Evolutionary conservation across 2,329 filamentous ascomycete species (phyloP).

Genomic region (Ilyonectria sp.): DNA sequence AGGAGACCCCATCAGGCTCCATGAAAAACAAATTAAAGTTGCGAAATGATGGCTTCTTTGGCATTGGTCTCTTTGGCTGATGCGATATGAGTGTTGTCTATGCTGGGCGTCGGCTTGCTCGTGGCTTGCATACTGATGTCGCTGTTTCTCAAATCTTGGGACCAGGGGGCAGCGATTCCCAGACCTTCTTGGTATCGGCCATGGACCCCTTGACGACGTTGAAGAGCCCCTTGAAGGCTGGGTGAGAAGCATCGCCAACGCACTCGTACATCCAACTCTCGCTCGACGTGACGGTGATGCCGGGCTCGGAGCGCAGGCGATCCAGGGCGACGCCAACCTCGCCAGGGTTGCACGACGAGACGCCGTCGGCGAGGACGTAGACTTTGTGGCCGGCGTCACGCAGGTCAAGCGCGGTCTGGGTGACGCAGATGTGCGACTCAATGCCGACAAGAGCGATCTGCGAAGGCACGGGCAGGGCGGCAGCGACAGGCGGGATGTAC

Average conservation of each 20-base stretch:
- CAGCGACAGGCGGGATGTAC: slow-evolving; percentile 78
- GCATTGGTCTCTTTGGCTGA: background rate
- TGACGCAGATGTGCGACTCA: slow-evolving; percentile 94
- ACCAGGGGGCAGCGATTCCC: slow-evolving; percentile 73
- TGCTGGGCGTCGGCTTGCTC: slow-evolving; percentile 3
- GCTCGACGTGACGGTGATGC: slow-evolving; percentile 85
- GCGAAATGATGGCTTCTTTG: slow-evolving; percentile 13
- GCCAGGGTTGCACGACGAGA: slow-evolving; percentile 87
- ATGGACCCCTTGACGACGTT: slow-evolving; percentile 84
- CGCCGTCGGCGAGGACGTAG: slow-evolving; percentile 90
- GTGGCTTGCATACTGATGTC: slow-evolving; percentile 8
- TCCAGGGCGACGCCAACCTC: slow-evolving; percentile 87
- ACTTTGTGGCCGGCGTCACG: slow-evolving; percentile 82
- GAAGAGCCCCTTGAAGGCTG: slow-evolving; percentile 81
- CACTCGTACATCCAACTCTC: slow-evolving; percentile 93
- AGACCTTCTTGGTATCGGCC: slow-evolving; percentile 77
- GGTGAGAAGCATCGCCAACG: slow-evolving; percentile 83
- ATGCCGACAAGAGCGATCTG: slow-evolving; percentile 89
- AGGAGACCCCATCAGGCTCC: slow-evolving; percentile 4
- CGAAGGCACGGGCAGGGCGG: slow-evolving; percentile 54
- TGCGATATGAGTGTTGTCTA: slow-evolving; percentile 1
- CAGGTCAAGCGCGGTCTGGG: slow-evolving; percentile 90
- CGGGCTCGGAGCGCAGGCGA: slow-evolving; percentile 78
- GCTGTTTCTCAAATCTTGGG: slow-evolving; percentile 65
- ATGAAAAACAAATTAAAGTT: slow-evolving; percentile 30